Evolutionary conservation across 805 yeast species (phyloP), one percentile per base, ranked within the genome.

Genomic region (Wickerhamiella dianesei): DNA sequence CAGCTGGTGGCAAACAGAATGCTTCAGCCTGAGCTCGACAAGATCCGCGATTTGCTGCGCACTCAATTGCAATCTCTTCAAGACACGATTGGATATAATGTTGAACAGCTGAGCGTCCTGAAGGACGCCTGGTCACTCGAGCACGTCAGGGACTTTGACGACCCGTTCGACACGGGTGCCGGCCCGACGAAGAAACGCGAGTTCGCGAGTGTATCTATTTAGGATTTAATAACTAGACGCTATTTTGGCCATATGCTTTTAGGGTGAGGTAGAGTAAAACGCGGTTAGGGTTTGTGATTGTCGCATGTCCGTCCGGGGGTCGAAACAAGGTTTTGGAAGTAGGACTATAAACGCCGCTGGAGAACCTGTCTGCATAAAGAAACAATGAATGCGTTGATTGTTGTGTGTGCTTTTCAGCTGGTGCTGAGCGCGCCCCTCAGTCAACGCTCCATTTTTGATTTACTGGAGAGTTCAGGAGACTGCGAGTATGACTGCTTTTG

Each of bases 31-130:
- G 57, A 53, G 56, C 68, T 92, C 42, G 72, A 74, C 22, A 68
- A 68, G 21, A 82, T 89, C 41, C 81, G 80, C 57, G 61, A 62
- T 6, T 76, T 76, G 53, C 67, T 92, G 47, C 72, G 95, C 51
- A 55, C 47, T 0, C 75, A 76, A 46, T 67, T 92, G 45, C 64
- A 66, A 42, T 56, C 60, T 2, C 76, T 76, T 18, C 68, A 74
- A 14, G 68, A 72, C 41, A 80, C 75, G 49, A 69, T 92, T 41
- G 97, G 96, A 8, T 80, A 74, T 67, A 92, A 92, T 58, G 69
- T 85, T 17, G 88, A 83, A 51, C 96, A 95, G 3, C 68, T 92
- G 61, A 76, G 74, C 55, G 82, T 76, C 56, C 64, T 83, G 50
- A 79, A 77, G 59, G 75, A 72, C 40, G 86, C 82, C 62, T 88